Evolutionary conservation across 768 basidiomycete genomes (phyloP).

Genomic region (Kwoniella heveanensis): DNA sequence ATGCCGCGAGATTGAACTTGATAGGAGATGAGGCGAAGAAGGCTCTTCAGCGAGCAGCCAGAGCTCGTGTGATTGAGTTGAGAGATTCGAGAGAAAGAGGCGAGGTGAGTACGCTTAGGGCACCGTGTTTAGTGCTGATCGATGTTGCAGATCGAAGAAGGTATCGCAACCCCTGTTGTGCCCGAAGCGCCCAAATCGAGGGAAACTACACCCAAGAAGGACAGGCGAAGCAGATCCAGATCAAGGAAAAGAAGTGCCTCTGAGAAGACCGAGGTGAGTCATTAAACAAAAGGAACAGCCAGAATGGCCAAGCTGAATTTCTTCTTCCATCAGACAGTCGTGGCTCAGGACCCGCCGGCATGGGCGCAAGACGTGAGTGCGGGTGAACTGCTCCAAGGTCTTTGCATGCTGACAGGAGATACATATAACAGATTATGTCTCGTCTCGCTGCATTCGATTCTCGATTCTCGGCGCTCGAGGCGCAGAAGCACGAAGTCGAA

Average conservation of each 20-base stretch:
- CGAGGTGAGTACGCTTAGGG: no score
- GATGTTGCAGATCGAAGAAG: slow-evolving; percentile 6
- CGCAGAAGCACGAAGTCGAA: slow-evolving; percentile 19
- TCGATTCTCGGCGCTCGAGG: slow-evolving; percentile 33
- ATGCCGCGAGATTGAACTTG: slow-evolving; percentile 46
- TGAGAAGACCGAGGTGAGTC: slow-evolving; percentile 15
- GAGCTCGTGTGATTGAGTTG: slow-evolving; percentile 50
- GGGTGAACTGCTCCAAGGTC: no score
- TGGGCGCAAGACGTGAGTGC: slow-evolving; percentile 42
- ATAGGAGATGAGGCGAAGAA: slow-evolving; percentile 52
- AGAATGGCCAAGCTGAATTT: neutral
- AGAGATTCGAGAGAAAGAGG: slow-evolving; percentile 34
- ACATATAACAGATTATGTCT: slow-evolving; percentile 29
- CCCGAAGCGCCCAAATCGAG: slow-evolving; percentile 2
- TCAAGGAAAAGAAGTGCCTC: slow-evolving; percentile 14
- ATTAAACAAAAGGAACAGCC: neutral
- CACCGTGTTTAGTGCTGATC: neutral
- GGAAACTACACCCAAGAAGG: slow-evolving; percentile 12
- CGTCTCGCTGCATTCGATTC: slow-evolving; percentile 40
- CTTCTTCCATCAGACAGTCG: no score
- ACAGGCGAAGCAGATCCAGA: slow-evolving; percentile 29
- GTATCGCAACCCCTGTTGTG: neutral
- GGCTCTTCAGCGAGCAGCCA: slow-evolving; percentile 51
- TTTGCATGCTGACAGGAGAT: neutral
- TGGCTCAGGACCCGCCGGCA: slow-evolving; percentile 19